phyloP scores from a whole-genome alignment of 139 green algal genomes.

The Chlorella vulgaris region DNA sequence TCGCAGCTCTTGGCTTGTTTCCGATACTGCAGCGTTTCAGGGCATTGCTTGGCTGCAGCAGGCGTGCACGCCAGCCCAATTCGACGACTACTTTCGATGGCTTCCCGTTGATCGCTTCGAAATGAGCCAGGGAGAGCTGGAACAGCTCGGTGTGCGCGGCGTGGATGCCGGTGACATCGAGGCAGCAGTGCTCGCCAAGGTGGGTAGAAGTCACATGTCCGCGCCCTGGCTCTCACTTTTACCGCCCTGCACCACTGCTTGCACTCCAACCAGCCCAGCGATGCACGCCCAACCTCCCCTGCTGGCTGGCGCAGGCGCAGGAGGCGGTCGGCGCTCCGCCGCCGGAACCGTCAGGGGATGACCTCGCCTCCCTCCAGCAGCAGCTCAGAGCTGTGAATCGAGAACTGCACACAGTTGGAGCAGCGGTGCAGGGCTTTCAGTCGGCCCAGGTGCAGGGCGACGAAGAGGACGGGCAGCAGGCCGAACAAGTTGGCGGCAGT shows the following conservation, averaged over 20 bases:
- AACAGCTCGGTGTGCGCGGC: constrained; percentile 35
- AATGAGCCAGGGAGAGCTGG: constrained; percentile 23
- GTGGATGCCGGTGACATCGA: constrained; percentile 39
- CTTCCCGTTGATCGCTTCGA: neutral
- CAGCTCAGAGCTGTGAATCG: constrained; percentile 22
- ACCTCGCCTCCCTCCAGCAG: constrained; percentile 31
- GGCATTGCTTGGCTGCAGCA: too few species aligned
- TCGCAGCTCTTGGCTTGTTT: too few species aligned
- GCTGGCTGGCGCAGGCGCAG: constrained; percentile 15
- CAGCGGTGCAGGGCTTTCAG: constrained; percentile 35
- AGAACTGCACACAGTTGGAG: constrained; percentile 43
- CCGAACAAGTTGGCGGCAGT: neutral
- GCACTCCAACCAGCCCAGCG: too few species aligned
- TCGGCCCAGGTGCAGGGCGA: neutral
- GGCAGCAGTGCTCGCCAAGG: constrained; percentile 42
- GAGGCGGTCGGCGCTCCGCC: neutral
- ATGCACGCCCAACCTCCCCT: too few species aligned
- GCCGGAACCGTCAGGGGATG: neutral
- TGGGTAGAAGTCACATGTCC: too few species aligned
- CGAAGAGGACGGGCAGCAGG: neutral
- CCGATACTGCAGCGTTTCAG: too few species aligned
- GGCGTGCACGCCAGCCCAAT: too few species aligned
- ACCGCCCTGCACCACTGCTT: too few species aligned
- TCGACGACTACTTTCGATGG: neutral
- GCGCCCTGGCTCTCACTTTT: neutral